Conservation (phyloP, 257 asterid species). For the Ilex aquifolium region DNA sequence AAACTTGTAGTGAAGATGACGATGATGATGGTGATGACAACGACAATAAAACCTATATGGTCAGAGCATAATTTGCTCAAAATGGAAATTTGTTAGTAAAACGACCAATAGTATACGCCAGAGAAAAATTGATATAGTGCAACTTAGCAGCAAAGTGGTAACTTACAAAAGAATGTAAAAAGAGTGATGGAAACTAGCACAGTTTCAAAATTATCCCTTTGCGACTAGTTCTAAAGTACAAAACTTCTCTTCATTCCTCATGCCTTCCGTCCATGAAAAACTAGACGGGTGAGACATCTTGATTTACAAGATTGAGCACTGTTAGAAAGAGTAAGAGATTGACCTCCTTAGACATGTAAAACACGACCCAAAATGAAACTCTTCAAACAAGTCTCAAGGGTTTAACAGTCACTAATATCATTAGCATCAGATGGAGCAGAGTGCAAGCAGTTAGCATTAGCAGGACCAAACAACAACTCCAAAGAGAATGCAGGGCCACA, state of each 20-base stretch:
- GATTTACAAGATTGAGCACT: neutral
- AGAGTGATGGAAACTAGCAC: no score
- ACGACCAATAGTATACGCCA: no score
- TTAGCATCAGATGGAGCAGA: constrained; percentile 21
- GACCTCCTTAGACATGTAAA: constrained; percentile 4
- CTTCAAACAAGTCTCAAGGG: no score
- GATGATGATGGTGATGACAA: no score
- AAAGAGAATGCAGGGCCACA: constrained; percentile 69
- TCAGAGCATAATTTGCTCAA: no score
- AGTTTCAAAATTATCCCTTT: no score
- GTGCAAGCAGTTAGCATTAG: constrained; percentile 26
- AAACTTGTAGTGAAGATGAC: no score
- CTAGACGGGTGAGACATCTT: neutral
- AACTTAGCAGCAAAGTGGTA: no score
- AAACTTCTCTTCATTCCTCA: constrained; percentile 1
- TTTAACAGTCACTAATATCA: neutral
- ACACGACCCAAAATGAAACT: neutral
- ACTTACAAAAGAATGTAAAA: no score
- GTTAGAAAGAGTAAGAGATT: constrained; percentile 2
- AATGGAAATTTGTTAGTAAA: no score
- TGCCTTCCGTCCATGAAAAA: constrained; percentile 9
- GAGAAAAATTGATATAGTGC: no score
- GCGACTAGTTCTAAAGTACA: constrained; percentile 11
- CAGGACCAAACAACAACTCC: constrained; percentile 73
- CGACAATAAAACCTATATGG: no score